phyloP scores from a whole-genome alignment of 192 early-diverging fungal genomes.

The Pilobolus umbonatus region DNA sequence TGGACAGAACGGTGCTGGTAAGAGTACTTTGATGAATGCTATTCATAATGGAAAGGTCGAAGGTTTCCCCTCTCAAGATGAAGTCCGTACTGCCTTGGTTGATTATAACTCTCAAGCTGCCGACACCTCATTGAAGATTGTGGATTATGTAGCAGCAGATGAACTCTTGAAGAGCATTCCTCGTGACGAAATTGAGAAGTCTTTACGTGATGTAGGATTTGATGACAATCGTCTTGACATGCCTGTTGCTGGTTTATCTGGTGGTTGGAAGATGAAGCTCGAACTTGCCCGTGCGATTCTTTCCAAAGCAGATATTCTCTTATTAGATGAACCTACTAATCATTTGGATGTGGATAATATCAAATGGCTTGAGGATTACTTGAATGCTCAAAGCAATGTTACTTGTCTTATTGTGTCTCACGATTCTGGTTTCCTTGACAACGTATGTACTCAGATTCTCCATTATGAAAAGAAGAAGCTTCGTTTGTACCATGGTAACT shows the following conservation, averaged over 20 bases:
- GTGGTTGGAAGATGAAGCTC: constrained; percentile 89
- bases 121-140: constrained; percentile 54
- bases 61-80: constrained; percentile 69
- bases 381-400: constrained; percentile 57
- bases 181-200: constrained; percentile 33
- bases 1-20: constrained; percentile 80
- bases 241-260: constrained; percentile 63
- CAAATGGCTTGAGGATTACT: constrained; percentile 74
- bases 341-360: constrained; percentile 77
- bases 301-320: constrained; percentile 79
- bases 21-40: constrained; percentile 76
- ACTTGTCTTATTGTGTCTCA: constrained; percentile 77
- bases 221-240: constrained; percentile 50
- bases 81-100: constrained; percentile 70
- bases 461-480: constrained; percentile 77
- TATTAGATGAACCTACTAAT: constrained; percentile 93
- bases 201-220: constrained; percentile 62
- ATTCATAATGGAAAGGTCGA: constrained; percentile 75
- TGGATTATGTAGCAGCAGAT: constrained; percentile 58
- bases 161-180: constrained; percentile 42
- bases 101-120: constrained; percentile 67
- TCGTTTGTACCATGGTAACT: constrained; percentile 74
- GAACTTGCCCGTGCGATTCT: constrained; percentile 78
- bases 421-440: constrained; percentile 77
- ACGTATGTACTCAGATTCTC: constrained; percentile 75